phyloP scores from a whole-genome alignment of 2,329 filamentous ascomycete genomes.

The Purpureocillium takamizusanense region DNA sequence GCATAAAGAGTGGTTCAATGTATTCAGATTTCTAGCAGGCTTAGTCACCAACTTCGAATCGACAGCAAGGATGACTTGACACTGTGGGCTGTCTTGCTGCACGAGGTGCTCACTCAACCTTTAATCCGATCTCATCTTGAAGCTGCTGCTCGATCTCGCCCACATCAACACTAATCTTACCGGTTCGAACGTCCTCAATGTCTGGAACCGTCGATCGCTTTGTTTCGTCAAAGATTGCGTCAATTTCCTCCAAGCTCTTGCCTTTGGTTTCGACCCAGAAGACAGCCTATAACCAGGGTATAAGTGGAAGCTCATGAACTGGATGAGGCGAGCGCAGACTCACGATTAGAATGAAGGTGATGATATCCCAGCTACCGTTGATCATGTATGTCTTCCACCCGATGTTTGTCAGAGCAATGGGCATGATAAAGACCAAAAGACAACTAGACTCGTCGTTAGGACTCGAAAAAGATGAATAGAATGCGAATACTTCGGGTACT shows the following conservation, averaged over 20 bases:
- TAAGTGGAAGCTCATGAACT: neutral
- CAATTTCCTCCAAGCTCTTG: slow-evolving; percentile 34
- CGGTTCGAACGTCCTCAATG: slow-evolving; percentile 10
- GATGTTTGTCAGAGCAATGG: slow-evolving; percentile 12
- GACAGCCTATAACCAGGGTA: slow-evolving; percentile 3
- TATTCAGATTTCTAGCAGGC: no score
- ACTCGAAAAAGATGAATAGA: no score
- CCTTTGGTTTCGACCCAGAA: slow-evolving; percentile 31
- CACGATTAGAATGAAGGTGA: slow-evolving; percentile 10
- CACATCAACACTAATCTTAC: slow-evolving; percentile 5
- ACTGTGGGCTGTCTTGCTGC: no score
- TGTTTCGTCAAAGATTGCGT: slow-evolving; percentile 17
- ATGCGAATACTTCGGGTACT: no score
- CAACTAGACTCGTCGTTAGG: slow-evolving; percentile 1
- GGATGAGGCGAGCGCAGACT: neutral
- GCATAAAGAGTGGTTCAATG: no score
- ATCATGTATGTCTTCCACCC: slow-evolving; percentile 16
- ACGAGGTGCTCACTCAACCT: no score
- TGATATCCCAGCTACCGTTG: slow-evolving; percentile 15
- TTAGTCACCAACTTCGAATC: no score
- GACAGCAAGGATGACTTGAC: no score
- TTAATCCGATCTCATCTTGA: neutral
- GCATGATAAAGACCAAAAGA: slow-evolving; percentile 11
- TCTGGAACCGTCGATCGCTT: slow-evolving; percentile 8
- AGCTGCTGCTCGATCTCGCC: slow-evolving; percentile 5